Evolutionary conservation across 2,329 filamentous ascomycete genomes (phyloP).

Genomic region (Diplodia scrobiculata): DNA sequence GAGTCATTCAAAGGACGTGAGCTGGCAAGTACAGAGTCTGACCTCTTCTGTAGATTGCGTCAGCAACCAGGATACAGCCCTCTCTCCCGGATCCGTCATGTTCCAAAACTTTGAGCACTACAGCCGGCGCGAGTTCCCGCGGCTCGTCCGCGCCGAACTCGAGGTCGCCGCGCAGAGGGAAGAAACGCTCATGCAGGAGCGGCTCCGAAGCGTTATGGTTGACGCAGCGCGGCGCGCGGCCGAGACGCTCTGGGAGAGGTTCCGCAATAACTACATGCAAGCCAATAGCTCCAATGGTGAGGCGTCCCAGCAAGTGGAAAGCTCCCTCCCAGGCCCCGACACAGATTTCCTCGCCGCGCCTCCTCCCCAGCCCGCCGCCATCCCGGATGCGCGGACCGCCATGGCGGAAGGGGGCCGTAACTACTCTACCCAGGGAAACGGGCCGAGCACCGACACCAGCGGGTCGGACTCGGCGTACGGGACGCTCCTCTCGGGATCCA

Average conservation of each 20-base stretch:
- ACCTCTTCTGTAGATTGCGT: neutral
- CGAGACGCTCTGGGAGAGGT: neutral
- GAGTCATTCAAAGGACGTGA: neutral
- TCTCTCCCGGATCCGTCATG: neutral
- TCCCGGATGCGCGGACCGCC: neutral
- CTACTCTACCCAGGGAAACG: neutral
- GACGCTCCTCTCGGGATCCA: neutral
- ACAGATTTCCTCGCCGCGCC: neutral
- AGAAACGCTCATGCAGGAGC: neutral
- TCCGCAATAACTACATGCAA: neutral
- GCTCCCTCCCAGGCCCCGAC: neutral
- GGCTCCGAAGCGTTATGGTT: neutral
- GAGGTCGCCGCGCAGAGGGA: neutral
- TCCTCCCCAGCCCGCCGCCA: neutral
- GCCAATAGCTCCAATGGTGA: neutral
- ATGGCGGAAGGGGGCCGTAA: neutral
- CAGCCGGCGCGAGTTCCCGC: neutral
- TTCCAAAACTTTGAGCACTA: neutral
- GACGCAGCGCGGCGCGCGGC: neutral
- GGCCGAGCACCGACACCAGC: neutral
- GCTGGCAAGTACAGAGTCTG: neutral
- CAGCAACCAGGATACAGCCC: neutral
- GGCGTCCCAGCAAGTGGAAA: neutral
- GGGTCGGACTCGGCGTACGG: constrained; percentile 1
- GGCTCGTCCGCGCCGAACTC: neutral